Evolutionary conservation across 2,329 filamentous ascomycete genomes (phyloP).

Genomic region (Colletotrichum sidae): DNA sequence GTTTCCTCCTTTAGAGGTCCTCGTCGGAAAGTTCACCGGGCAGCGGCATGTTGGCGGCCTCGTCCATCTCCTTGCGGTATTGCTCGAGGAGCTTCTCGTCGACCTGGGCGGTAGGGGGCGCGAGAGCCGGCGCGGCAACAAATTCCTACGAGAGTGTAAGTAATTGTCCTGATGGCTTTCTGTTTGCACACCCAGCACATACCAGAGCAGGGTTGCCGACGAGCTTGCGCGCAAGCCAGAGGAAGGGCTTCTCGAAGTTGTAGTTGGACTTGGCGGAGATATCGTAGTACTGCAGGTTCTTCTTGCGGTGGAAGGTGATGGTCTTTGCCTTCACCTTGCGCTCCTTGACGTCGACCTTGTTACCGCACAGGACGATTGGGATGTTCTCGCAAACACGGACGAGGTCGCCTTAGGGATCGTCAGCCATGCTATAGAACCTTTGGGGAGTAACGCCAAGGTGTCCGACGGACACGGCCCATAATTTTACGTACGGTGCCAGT

Average conservation of each 20-base stretch:
- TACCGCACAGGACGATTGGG: slow-evolving; percentile 96
- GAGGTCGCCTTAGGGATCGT: slow-evolving; percentile 78
- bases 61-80: slow-evolving; percentile 90
- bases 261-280: slow-evolving; percentile 99
- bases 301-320: slow-evolving; percentile 99
- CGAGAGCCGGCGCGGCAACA: slow-evolving; percentile 93
- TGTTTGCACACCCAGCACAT: slow-evolving; percentile 50
- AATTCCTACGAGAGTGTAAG: slow-evolving; percentile 76
- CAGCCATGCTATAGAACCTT: not conserved
- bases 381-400: slow-evolving; percentile 99
- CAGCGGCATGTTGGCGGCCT: slow-evolving; percentile 84
- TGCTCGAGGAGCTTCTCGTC: slow-evolving; percentile 83
- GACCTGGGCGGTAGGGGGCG: slow-evolving; percentile 91
- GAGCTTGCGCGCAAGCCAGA: slow-evolving; percentile 98
- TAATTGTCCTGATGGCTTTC: slow-evolving; percentile 43
- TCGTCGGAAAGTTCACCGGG: slow-evolving; percentile 93
- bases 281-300: slow-evolving; percentile 99
- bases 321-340: slow-evolving; percentile 99
- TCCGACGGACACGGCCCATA: no score
- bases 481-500: slow-evolving; percentile 93
- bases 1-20: slow-evolving; percentile 61
- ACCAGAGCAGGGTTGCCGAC: slow-evolving; percentile 92
- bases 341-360: slow-evolving; percentile 99
- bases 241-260: slow-evolving; percentile 99
- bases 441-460: no score